phyloP scores from a whole-genome alignment of 106 monocot genomes.

The Dendrobium catenatum region DNA sequence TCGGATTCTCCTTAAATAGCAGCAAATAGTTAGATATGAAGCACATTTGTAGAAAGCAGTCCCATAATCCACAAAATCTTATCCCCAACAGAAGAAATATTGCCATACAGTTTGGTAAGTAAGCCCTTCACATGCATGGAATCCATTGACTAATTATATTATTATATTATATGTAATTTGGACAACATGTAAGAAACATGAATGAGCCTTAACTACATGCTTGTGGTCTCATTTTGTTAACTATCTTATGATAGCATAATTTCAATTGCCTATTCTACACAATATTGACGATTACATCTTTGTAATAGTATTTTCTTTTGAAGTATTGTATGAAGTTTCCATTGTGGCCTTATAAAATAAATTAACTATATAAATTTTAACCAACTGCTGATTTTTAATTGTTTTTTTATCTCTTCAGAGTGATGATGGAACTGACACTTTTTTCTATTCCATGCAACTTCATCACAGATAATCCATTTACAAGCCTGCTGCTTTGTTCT shows the following conservation, averaged over 20 bases:
- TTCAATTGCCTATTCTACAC: background rate
- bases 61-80: no score
- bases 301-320: background rate
- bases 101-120: background rate
- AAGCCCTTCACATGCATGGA: background rate
- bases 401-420: conserved; percentile 31
- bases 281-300: background rate
- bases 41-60: background rate
- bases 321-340: background rate
- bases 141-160: background rate
- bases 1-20: background rate
- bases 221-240: background rate
- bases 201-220: background rate
- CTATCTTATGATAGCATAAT: background rate
- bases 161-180: background rate
- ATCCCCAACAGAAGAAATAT: background rate
- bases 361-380: conserved; percentile 29
- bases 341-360: background rate
- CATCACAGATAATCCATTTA: conserved; percentile 82
- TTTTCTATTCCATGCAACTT: conserved; percentile 63
- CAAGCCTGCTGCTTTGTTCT: conserved; percentile 85
- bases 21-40: background rate
- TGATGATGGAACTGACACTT: conserved; percentile 53
- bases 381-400: conserved; percentile 8
- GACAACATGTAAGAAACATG: background rate